Conservation (phyloP, 202 grass and related monocot species). For the Schoenoplectus tabernaemontani region DNA sequence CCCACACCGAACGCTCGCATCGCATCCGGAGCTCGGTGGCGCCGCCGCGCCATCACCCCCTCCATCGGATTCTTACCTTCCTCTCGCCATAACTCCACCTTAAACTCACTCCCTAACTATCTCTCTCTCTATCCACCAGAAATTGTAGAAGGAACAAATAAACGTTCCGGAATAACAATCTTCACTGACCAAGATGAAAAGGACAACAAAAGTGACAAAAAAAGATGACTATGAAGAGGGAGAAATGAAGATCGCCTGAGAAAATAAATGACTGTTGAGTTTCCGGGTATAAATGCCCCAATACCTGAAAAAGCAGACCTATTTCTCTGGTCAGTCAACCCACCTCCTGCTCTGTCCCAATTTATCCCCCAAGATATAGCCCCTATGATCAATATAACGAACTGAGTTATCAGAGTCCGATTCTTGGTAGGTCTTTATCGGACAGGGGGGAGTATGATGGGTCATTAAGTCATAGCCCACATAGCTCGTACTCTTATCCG, state of each 20-base stretch:
- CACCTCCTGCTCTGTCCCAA: slow-evolving; percentile 14
- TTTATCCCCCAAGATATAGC: slow-evolving; percentile 13
- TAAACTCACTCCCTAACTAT: neutral
- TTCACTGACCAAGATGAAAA: slow-evolving; percentile 55
- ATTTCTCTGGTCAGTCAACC: slow-evolving; percentile 52
- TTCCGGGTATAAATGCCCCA: slow-evolving; percentile 85
- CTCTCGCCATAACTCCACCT: too few species aligned
- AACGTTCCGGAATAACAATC: slow-evolving; percentile 89
- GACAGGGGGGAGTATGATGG: neutral
- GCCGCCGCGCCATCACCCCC: too few species aligned
- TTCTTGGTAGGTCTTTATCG: slow-evolving; percentile 8
- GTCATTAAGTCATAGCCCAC: neutral
- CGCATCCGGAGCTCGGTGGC: too few species aligned
- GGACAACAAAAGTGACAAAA: slow-evolving; percentile 42
- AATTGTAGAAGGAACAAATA: slow-evolving; percentile 63
- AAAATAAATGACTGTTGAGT: slow-evolving; percentile 68
- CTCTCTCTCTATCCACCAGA: slow-evolving; percentile 27
- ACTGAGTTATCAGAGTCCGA: neutral
- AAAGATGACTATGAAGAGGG: slow-evolving; percentile 67
- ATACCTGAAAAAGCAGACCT: slow-evolving; percentile 73
- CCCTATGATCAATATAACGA: slow-evolving; percentile 9
- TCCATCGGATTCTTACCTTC: too few species aligned
- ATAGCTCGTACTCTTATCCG: neutral
- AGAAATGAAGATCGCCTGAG: slow-evolving; percentile 35
- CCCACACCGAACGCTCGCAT: too few species aligned